Evolutionary conservation across 495 filamentous ascomycete genomes (phyloP).

Genomic region (Hypoxylon lienhwacheense): DNA sequence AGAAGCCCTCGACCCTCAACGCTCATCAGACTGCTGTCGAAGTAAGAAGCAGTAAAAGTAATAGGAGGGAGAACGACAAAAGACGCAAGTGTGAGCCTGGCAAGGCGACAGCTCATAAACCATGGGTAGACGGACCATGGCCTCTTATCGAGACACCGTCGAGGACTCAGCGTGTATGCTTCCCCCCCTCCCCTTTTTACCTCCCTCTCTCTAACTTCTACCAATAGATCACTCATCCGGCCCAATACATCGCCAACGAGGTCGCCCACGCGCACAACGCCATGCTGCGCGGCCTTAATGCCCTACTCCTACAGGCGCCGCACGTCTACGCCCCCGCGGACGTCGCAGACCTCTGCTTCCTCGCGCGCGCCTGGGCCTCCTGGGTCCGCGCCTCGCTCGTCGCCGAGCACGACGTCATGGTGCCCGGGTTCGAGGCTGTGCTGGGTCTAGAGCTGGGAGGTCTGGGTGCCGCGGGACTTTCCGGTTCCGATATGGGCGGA

Average conservation of each 20-base stretch:
- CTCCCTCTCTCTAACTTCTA: background rate
- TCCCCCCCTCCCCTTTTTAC: background rate
- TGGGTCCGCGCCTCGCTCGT: slow-evolving; percentile 40
- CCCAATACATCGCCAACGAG: slow-evolving; percentile 44
- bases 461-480: background rate
- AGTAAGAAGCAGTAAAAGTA: too few relatives aligned
- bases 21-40: too few relatives aligned
- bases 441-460: slow-evolving; percentile 30
- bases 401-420: slow-evolving; percentile 38
- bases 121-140: slow-evolving; percentile 44
- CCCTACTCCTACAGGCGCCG: slow-evolving; percentile 53
- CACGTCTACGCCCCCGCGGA: slow-evolving; percentile 39
- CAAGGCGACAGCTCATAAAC: slow-evolving; percentile 9
- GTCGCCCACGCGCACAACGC: slow-evolving; percentile 53
- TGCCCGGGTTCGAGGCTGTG: slow-evolving; percentile 40
- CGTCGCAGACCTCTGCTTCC: slow-evolving; percentile 46
- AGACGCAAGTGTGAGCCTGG: background rate
- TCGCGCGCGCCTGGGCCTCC: slow-evolving; percentile 37
- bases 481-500: background rate
- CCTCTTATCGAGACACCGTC: slow-evolving; percentile 39
- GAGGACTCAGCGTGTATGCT: slow-evolving; percentile 25
- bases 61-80: too few relatives aligned
- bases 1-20: too few relatives aligned
- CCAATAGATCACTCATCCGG: slow-evolving; percentile 24
- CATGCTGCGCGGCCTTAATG: slow-evolving; percentile 53